Percentiles rank a stretch among this genome's conserved stretches.
phyloP scores from a whole-genome alignment of 2,329 filamentous ascomycete genomes.

The Achaetomium macrosporum region DNA sequence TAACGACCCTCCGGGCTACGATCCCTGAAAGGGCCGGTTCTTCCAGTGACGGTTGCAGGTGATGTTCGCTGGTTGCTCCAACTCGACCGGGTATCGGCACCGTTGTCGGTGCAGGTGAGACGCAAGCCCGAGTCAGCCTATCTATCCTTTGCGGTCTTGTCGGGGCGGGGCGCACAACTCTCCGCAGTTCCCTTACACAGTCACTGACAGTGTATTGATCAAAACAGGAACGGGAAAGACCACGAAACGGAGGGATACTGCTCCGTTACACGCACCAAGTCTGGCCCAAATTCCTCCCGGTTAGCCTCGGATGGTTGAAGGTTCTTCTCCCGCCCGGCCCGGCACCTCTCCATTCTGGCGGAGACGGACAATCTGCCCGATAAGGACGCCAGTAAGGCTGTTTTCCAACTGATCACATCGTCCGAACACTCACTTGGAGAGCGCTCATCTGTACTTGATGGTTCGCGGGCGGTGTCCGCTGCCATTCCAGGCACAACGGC shows the following conservation, averaged over 20 bases:
- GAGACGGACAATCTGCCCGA: conserved; percentile 13
- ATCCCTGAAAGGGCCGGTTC: too few relatives aligned
- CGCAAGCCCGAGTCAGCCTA: neutral
- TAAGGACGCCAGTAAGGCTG: too few relatives aligned
- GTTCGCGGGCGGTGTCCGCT: too few relatives aligned
- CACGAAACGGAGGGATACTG: conserved; percentile 2
- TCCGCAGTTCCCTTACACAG: neutral
- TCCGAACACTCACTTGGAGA: too few relatives aligned
- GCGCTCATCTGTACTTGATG: too few relatives aligned
- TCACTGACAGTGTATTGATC: neutral
- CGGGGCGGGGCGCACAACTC: neutral
- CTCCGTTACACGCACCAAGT: neutral
- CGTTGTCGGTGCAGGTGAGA: neutral
- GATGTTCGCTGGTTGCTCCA: conserved; percentile 5
- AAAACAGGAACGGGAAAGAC: neutral
- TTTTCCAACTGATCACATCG: too few relatives aligned
- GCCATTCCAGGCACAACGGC: too few relatives aligned
- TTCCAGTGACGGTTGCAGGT: neutral
- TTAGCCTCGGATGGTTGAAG: neutral
- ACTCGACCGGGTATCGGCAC: conserved; percentile 21
- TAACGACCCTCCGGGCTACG: too few relatives aligned
- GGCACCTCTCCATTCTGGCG: conserved; percentile 4
- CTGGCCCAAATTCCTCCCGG: too few relatives aligned
- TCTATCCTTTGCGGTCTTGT: neutral
- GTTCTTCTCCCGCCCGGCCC: neutral